Evolutionary conservation across 148 eudicot genomes (phyloP).

Genomic region (Talinum fruticosum): DNA sequence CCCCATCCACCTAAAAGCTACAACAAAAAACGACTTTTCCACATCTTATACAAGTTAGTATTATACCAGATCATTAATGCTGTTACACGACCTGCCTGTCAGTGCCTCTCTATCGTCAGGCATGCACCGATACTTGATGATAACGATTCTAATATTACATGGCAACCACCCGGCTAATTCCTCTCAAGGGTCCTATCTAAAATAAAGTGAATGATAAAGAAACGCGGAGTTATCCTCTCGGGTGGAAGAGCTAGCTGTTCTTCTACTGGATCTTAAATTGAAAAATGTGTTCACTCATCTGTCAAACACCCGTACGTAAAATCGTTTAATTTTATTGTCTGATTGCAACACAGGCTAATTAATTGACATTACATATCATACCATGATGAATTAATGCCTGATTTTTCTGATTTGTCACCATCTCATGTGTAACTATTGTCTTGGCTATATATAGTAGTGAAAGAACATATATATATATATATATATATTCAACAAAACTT

Average conservation of each 20-base stretch:
- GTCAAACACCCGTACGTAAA: neutral
- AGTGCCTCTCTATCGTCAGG: neutral
- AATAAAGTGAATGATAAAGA: no score
- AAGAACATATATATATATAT: neutral
- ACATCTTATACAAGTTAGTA: conserved; percentile 12
- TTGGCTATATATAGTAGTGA: neutral
- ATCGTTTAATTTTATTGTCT: neutral
- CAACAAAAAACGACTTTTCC: conserved; percentile 9
- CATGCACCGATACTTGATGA: neutral
- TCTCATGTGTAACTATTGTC: neutral
- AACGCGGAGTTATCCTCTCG: no score
- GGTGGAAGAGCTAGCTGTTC: no score
- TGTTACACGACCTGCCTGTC: conserved; percentile 18
- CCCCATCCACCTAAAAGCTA: conserved; percentile 6
- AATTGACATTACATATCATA: neutral
- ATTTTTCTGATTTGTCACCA: neutral
- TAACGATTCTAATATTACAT: conserved; percentile 12
- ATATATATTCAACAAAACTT: neutral
- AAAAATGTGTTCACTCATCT: no score
- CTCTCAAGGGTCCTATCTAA: neutral
- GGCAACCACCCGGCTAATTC: neutral
- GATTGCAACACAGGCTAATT: neutral
- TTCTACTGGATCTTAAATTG: neutral
- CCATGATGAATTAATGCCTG: neutral
- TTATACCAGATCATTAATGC: neutral